A percentile compares a stretch with the other conserved stretches of the same genome.
Evolutionary conservation across 2,329 filamentous ascomycete genomes (phyloP).

Genomic region (Emydomyces testavorans): DNA sequence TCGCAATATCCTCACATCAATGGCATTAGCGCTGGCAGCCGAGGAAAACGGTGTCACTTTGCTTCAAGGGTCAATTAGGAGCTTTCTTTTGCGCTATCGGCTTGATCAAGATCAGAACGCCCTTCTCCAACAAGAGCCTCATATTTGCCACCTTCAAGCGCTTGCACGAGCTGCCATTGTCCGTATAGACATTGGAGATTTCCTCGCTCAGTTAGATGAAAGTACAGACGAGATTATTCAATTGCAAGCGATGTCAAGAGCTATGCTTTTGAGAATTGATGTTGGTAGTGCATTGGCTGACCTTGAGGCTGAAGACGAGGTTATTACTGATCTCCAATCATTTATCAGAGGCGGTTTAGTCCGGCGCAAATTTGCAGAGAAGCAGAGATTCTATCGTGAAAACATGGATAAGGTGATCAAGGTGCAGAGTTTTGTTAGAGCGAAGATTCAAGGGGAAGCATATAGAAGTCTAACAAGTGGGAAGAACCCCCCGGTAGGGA

Average conservation of each 20-base stretch:
- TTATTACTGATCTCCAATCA: slow-evolving; percentile 62
- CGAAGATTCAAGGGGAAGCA: slow-evolving; percentile 89
- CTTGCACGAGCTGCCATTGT: slow-evolving; percentile 32
- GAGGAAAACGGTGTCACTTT: slow-evolving; percentile 36
- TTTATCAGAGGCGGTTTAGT: slow-evolving; percentile 62
- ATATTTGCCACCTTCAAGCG: slow-evolving; percentile 31
- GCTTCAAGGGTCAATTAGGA: slow-evolving; percentile 44
- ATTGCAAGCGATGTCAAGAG: slow-evolving; percentile 65
- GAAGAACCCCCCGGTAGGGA: slow-evolving; percentile 92
- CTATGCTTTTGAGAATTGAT: slow-evolving; percentile 63
- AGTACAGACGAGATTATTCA: slow-evolving; percentile 55
- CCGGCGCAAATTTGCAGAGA: slow-evolving; percentile 65
- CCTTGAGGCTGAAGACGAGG: slow-evolving; percentile 72
- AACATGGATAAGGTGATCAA: slow-evolving; percentile 99
- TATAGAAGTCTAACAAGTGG: slow-evolving; percentile 95
- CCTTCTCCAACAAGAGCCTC: slow-evolving; percentile 24
- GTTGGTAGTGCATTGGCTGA: slow-evolving; percentile 64
- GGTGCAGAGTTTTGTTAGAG: slow-evolving; percentile 91
- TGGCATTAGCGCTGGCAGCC: slow-evolving; percentile 32
- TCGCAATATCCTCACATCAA: slow-evolving; percentile 24
- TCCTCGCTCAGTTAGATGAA: slow-evolving; percentile 59
- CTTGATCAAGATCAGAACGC: slow-evolving; percentile 23
- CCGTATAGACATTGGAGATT: slow-evolving; percentile 32
- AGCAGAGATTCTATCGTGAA: slow-evolving; percentile 77
- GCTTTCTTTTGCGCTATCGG: slow-evolving; percentile 27